Base-by-base conservation (phyloP, 1,139 yeast species). In the Hyphopichia fennica region DNA sequence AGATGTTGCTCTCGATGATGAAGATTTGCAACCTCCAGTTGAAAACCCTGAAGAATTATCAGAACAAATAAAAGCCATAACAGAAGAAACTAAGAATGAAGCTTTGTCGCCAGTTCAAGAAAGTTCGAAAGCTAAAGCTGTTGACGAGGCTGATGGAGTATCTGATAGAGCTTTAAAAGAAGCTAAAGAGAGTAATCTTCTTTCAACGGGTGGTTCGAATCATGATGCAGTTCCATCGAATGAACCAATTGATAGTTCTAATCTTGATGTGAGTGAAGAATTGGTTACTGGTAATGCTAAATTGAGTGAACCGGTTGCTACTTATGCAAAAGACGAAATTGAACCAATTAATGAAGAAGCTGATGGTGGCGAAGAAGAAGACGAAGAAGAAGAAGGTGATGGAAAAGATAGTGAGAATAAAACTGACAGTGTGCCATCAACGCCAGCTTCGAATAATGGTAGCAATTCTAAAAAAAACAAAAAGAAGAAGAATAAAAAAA, bases 401-500 rank as follows among this genome's bases (percentile, higher is more conserved):
- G 35, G 37, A 31, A 44, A 22, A 28, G 45, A 43, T 28, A 46
- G 33, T n/a, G 46, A 38, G 17, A 46, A 35, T 3, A 47, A 37
- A 10, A 25, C 28, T n/a, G 28, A 25, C 11, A n/a, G 28, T 42
- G 35, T 3, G 32, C 11, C 37, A 35, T n/a, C 28, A 10, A 15
- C 31, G 3, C 25, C 36, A 13, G 14, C 31, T 11, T 35, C 37
- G 3, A 35, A 23, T 23, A n/a, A 9, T 4, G 25, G 27, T 17
- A 11, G 16, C 17, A 13, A 20, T 17, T 11, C 34, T 22, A 30
- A 28, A 23, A 45, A 29, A 40, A 35, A 37, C 52, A 47, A 46
- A 43, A 54, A 54, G 42, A 54, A 52, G 44, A 57, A 60, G 48
- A 63, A 59, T 31, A 19, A 19, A 31, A 38, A 31, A 37, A 39